Base-by-base conservation (phyloP, 139 green algal species). In the Chlorella sp. region DNA sequence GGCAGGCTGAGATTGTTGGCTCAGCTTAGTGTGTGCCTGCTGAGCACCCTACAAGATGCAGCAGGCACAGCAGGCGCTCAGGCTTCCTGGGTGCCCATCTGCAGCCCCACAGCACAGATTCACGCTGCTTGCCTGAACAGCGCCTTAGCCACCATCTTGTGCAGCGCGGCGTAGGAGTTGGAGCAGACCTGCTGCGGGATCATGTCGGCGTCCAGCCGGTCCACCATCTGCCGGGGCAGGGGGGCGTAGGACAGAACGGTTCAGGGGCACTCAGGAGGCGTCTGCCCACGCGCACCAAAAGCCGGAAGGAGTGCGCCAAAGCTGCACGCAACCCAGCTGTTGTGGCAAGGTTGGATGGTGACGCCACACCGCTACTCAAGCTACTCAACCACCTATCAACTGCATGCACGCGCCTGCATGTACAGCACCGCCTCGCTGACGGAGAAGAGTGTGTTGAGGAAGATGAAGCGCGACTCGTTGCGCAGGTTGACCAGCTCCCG, bases 401-500 rank as follows among this genome's bases (percentile, higher is more conserved):
- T n/a, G n/a, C n/a, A n/a, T n/a, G n/a, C n/a, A n/a, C n/a, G 3
- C 84, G 92, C 93, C 94, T 98, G 95, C 90, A 95, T 94, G 91
- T 97, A 98, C 87, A 98, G 93, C 74, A 96, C 92, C 1, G 95
- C 96, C 87, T 99, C 96, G 64, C 89, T 95, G 23, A 99, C 94
- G 28, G 83, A 94, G 93, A 99, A 99, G 3, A 99, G 89, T 0
- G 96, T 99, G 93, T 99, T 99, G 86, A 99, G 92, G 87, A 99
- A 99, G 72, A 93, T 87, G 87, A 93, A 99, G 70, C 96, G 92
- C 7, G 81, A 86, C 87, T 98, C 94, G 64, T 97, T 93, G 38
- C 89, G 82, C 64, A 99, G 91, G 74, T 98, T 95, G 28, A 99
- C 94, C 51, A 97, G 85, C 88, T 99, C 94, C 3, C 95, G 90